These are phyloP conservation scores for Laguncularia racemosa DNA, from an alignment of 345 rosid genomes.

Conservation along the genomic window DNA sequence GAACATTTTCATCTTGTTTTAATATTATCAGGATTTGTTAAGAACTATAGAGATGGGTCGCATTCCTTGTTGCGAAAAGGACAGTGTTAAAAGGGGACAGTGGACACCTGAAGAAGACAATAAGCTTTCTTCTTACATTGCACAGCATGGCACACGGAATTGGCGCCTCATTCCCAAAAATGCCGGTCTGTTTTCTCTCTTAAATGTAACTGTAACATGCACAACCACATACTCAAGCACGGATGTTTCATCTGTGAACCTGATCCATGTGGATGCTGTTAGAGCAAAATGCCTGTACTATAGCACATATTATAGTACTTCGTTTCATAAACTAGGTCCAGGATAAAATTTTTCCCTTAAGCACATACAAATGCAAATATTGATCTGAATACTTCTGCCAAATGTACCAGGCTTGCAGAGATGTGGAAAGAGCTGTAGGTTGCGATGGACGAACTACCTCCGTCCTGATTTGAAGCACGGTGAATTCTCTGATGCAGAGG, in stretches of 20 bases:
- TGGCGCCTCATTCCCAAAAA: slow-evolving; percentile 98
- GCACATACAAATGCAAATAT: not conserved
- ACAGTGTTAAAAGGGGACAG: slow-evolving; percentile 87
- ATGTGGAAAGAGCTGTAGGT: slow-evolving; percentile 91
- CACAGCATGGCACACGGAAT: slow-evolving; percentile 89
- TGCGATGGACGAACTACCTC: slow-evolving; percentile 86
- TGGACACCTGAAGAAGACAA: slow-evolving; percentile 99
- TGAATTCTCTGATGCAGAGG: slow-evolving; percentile 66
- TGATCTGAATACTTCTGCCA: not conserved
- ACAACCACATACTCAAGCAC: too few relatives aligned
- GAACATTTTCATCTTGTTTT: not conserved
- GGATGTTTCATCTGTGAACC: too few relatives aligned
- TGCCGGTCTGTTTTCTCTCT: slow-evolving; percentile 36
- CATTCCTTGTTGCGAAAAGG: slow-evolving; percentile 93
- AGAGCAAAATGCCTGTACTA: too few relatives aligned
- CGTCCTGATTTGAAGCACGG: slow-evolving; percentile 89
- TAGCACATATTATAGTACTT: too few relatives aligned
- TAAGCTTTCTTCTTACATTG: slow-evolving; percentile 82
- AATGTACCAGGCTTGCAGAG: slow-evolving; percentile 57
- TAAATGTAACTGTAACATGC: not conserved
- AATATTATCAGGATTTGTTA: slow-evolving; percentile 5
- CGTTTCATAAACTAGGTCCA: too few relatives aligned
- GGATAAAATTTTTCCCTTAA: too few relatives aligned
- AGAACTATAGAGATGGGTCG: slow-evolving; percentile 51
- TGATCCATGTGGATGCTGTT: too few relatives aligned